Conservation (phyloP, 441 rosid species). For the Croton laevigatus region DNA sequence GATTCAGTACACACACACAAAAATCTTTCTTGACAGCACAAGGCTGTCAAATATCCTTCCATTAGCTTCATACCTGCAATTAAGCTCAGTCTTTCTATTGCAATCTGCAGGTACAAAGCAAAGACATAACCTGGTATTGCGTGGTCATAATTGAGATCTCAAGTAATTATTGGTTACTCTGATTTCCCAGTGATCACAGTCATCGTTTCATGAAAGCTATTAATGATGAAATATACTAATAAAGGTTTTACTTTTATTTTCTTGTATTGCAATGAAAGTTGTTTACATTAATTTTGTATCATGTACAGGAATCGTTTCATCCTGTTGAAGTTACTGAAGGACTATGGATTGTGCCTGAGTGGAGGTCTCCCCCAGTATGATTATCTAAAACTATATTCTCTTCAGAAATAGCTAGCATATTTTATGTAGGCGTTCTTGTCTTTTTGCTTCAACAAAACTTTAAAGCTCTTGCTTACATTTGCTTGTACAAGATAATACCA, state of each 20-base stretch:
- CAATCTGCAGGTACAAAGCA: not conserved
- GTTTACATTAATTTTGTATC: not conserved
- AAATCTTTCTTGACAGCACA: slow-evolving; percentile 1
- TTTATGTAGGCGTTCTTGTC: slow-evolving; percentile 8
- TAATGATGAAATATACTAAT: not conserved
- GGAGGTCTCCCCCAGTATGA: slow-evolving; percentile 80
- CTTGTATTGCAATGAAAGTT: not conserved
- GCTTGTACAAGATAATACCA: not conserved
- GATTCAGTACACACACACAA: not conserved
- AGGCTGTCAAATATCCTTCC: not conserved
- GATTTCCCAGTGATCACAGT: not conserved
- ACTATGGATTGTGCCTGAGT: slow-evolving; percentile 85
- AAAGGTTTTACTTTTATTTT: not conserved
- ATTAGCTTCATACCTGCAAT: not conserved
- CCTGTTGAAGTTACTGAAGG: slow-evolving; percentile 67
- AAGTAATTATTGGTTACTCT: not conserved
- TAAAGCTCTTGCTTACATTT: not conserved
- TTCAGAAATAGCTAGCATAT: not conserved
- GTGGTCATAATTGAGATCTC: not conserved
- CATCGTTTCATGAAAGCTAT: not conserved
- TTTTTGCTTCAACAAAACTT: not conserved
- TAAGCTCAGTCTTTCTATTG: not conserved
- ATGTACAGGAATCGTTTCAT: slow-evolving; percentile 63
- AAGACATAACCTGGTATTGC: not conserved
- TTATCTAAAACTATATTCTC: slow-evolving; percentile 17